Conservation (phyloP, 371 early-diverging fungal genomes). For the Capniomyces stellatus region DNA sequence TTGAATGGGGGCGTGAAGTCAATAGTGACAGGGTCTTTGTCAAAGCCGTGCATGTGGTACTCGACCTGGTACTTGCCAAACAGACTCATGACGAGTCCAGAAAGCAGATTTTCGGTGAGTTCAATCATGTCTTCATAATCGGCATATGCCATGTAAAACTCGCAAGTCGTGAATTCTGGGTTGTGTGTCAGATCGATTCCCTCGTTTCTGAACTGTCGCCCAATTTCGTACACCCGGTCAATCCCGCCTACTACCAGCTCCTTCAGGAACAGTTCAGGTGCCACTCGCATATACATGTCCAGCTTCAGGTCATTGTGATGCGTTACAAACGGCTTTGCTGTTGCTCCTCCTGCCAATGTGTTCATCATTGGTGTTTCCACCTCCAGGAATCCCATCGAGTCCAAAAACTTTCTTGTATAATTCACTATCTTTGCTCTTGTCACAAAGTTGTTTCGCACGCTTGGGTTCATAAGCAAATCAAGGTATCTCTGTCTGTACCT, state of each 20-base stretch:
- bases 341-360: conserved; percentile 98
- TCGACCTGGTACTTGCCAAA: conserved; percentile 74
- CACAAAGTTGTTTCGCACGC: conserved; percentile 87
- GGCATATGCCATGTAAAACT: conserved; percentile 99
- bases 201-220: conserved; percentile 99
- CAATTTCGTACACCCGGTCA: conserved; percentile 99
- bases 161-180: conserved; percentile 99
- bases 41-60: conserved; percentile 86
- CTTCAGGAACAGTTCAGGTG: conserved; percentile 98
- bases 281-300: conserved; percentile 97
- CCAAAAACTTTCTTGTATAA: conserved; percentile 88
- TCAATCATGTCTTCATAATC: conserved; percentile 94
- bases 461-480: conserved; percentile 97
- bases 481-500: conserved; percentile 98
- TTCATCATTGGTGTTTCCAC: conserved; percentile 99
- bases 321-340: conserved; percentile 99
- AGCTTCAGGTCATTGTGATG: conserved; percentile 98
- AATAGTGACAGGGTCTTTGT: conserved; percentile 57
- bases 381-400: conserved; percentile 90
- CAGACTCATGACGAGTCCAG: conserved; percentile 80
- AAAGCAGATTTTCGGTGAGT: conserved; percentile 85
- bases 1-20: conserved; percentile 97
- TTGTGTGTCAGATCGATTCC: conserved; percentile 99
- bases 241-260: conserved; percentile 95
- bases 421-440: conserved; percentile 83